These are phyloP conservation scores for Yarrowia yakushimensis DNA, from an alignment of 805 yeast genomes.

Conservation along the genomic window DNA sequence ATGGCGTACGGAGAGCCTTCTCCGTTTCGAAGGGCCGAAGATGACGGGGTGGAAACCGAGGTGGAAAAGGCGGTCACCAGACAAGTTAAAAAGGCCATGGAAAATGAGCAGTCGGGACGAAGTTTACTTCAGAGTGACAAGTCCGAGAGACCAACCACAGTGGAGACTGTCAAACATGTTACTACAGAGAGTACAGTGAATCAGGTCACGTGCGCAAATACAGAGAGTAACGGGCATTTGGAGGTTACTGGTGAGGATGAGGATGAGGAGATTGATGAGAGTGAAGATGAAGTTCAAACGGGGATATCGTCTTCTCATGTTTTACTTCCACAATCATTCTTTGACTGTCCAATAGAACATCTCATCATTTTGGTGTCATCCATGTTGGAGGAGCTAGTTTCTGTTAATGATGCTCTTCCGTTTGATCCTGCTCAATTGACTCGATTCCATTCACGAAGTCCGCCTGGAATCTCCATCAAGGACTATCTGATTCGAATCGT, in stretches of 20 bases:
- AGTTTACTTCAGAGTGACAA: too few species aligned
- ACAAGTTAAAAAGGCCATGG: too few species aligned
- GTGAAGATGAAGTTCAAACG: background rate
- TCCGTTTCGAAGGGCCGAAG: conserved; percentile 10
- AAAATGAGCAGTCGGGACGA: background rate
- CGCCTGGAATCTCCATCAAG: conserved; percentile 79
- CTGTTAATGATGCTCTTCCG: conserved; percentile 60
- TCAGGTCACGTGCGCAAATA: background rate
- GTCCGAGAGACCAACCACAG: background rate
- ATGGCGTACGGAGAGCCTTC: conserved; percentile 23
- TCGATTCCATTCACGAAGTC: conserved; percentile 88
- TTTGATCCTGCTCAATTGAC: conserved; percentile 51
- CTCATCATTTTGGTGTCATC: conserved; percentile 68
- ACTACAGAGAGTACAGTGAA: background rate
- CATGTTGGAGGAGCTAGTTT: conserved; percentile 73
- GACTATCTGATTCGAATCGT: conserved; percentile 74
- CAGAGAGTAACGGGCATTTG: too few species aligned
- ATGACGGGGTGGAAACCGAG: background rate
- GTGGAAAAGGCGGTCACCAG: too few species aligned
- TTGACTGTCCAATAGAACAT: conserved; percentile 65
- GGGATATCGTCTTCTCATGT: background rate
- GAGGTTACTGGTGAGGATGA: too few species aligned
- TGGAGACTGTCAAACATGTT: too few species aligned
- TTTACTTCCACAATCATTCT: conserved; percentile 50
- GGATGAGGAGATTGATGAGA: background rate